Base-by-base conservation (phyloP, 2,329 filamentous ascomycete species). In the Waltergamsia citrina region DNA sequence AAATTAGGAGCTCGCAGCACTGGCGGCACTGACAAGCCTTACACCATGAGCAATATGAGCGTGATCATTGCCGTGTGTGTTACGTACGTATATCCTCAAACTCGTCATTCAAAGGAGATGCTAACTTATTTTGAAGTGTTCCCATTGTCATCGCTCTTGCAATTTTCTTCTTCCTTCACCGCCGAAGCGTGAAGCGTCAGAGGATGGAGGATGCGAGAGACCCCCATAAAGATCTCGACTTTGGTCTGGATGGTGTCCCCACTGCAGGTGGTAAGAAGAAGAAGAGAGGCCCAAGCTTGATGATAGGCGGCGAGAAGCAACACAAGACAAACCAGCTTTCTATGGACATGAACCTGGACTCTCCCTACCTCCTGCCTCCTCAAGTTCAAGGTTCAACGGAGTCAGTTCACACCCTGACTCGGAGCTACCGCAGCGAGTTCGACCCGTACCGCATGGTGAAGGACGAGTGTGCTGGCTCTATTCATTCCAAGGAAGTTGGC, bases 331-430 rank as follows among this genome's bases (percentile, higher is more conserved):
- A 66, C 24, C 76, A 81, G 46, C 56, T 81, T 32, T 83, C 78
- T 22, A 75, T 90, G 71, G 73, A 78, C 46, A 74, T 88, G 71
- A 77, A 82, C 50, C 67, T 88, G 31, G 76, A 74, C 22, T 92
- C 80, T 47, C 92, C 92, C 3, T 98, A 96, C 54, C 72, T 98
- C n/a, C 69, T 96, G n/a, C 88, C 92, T 5, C 84, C 85, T 2
- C 78, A 76, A 35, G 52, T 90, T 15, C 78, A 92, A 27, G 69
- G 74, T 49, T 95, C 90, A 1, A 75, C 77, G 29, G 87, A 94
- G 45, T 95, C 90, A 5, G 67, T 96, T 41, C 79, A 88, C 54
- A 93, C 87, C 3, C 67, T 96, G 43, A 84, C 87, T 18, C 78
- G 82, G 35, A 81, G 80, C 3, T 71, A 90, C 29, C 71, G 78